These are phyloP conservation scores for Shiraia bambusicola DNA, from an alignment of 2,329 filamentous ascomycete species.

Conservation along the genomic window DNA sequence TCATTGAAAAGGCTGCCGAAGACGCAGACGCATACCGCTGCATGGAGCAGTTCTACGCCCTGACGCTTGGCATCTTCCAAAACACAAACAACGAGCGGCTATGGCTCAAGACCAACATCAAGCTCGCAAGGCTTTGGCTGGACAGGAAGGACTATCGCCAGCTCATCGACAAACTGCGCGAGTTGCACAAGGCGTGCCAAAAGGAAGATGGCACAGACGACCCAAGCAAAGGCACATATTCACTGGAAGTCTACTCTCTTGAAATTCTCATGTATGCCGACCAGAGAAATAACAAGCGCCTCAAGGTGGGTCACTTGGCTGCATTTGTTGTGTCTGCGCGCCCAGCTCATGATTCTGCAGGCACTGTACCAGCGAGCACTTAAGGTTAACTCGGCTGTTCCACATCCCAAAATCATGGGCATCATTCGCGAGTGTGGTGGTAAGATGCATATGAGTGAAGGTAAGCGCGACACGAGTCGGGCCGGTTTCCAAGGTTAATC, in stretches of 20 bases:
- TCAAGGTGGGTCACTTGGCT: slow-evolving; percentile 61
- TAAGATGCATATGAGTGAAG: slow-evolving; percentile 99
- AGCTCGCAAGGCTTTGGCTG: slow-evolving; percentile 86
- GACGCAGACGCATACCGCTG: slow-evolving; percentile 71
- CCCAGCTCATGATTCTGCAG: slow-evolving; percentile 39
- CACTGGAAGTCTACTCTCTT: slow-evolving; percentile 90
- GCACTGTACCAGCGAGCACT: slow-evolving; percentile 87
- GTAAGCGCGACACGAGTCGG: slow-evolving; percentile 32
- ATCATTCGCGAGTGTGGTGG: slow-evolving; percentile 98
- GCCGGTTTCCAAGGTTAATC: slow-evolving; percentile 24
- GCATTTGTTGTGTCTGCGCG: slow-evolving; percentile 22
- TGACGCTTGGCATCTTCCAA: slow-evolving; percentile 92
- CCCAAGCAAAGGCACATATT: slow-evolving; percentile 93
- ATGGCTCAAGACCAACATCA: slow-evolving; percentile 98
- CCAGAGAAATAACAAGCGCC: slow-evolving; percentile 93
- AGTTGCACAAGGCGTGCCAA: slow-evolving; percentile 88
- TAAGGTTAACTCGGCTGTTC: slow-evolving; percentile 91
- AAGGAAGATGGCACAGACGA: slow-evolving; percentile 84
- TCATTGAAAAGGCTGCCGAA: slow-evolving; percentile 86
- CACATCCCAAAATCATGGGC: slow-evolving; percentile 98
- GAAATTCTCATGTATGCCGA: slow-evolving; percentile 99
- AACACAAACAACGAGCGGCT: slow-evolving; percentile 95
- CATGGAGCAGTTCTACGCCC: slow-evolving; percentile 93
- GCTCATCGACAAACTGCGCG: slow-evolving; percentile 78
- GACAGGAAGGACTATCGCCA: slow-evolving; percentile 85